phyloP scores from a whole-genome alignment of 2,329 filamentous ascomycete species.

The Penicillium crustosum region DNA sequence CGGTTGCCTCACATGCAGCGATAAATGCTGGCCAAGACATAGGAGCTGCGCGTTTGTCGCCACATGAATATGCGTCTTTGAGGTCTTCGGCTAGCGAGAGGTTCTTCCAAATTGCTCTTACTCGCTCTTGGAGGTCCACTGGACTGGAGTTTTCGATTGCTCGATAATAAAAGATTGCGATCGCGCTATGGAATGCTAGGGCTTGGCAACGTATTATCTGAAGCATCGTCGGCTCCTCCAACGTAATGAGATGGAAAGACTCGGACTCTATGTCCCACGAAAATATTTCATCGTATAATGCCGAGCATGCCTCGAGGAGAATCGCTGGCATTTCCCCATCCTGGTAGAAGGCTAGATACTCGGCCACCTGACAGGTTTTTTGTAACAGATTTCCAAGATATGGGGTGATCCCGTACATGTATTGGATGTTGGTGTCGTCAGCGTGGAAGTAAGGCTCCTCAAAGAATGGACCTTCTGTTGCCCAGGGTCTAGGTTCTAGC shows the following conservation, averaged over 20 bases:
- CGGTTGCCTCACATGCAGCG: constrained; percentile 21
- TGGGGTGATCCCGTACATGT: constrained; percentile 24
- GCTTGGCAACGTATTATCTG: constrained; percentile 17
- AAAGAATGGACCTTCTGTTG: background rate
- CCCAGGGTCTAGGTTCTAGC: constrained; percentile 5
- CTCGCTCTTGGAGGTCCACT: constrained; percentile 1
- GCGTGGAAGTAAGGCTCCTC: constrained; percentile 6
- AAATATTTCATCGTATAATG: background rate
- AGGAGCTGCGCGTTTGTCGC: constrained; percentile 17
- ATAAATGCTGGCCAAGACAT: constrained; percentile 28
- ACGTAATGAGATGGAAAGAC: background rate
- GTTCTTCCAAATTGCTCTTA: constrained; percentile 13
- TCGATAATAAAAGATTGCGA: constrained; percentile 19
- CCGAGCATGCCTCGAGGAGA: background rate
- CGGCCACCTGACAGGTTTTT: constrained; percentile 15
- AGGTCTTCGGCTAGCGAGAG: constrained; percentile 19
- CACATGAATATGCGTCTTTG: constrained; percentile 13
- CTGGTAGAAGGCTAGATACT: constrained; percentile 4
- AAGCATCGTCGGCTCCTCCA: constrained; percentile 2
- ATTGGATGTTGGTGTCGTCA: constrained; percentile 15
- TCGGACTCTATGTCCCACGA: constrained; percentile 8
- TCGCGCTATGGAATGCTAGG: constrained; percentile 18
- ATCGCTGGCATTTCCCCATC: background rate
- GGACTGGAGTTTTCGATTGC: constrained; percentile 12
- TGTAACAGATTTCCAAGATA: constrained; percentile 19